Evolutionary conservation across 129 eudicot genomes (phyloP).

Genomic region (Kitagawia praeruptora): DNA sequence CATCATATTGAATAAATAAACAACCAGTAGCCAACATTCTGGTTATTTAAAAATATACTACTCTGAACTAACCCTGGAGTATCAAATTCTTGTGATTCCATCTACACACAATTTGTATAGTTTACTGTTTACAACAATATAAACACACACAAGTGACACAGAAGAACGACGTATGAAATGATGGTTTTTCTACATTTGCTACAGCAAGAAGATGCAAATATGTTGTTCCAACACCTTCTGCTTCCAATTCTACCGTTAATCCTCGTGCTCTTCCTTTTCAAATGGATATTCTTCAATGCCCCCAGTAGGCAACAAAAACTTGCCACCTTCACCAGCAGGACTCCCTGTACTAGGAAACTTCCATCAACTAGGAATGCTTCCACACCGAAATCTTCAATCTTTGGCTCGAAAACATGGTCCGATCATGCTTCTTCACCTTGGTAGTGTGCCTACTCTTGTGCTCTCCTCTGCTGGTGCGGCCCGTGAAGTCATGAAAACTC

Average conservation of each 20-base stretch:
- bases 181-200: background rate
- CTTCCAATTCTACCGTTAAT: background rate
- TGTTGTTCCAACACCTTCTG: background rate
- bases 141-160: background rate
- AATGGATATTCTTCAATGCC: background rate
- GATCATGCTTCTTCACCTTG: constrained; percentile 30
- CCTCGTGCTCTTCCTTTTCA: background rate
- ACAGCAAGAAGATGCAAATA: background rate
- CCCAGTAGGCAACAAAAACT: background rate
- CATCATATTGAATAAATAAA: background rate
- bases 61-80: too few species aligned
- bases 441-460: constrained; percentile 21
- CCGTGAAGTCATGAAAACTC: constrained; percentile 34
- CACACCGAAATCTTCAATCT: constrained; percentile 26
- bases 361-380: constrained; percentile 32
- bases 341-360: constrained; percentile 17
- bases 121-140: background rate
- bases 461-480: constrained; percentile 35
- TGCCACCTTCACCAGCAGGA: background rate
- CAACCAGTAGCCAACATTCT: too few species aligned
- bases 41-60: too few species aligned
- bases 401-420: constrained; percentile 30
- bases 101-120: background rate
- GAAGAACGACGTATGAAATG: background rate
- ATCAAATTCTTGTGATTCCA: background rate